Percentiles rank a stretch among this genome's conserved stretches.
These are phyloP conservation scores for Thalassiosira hispida DNA, from an alignment of 352 stramenopile genomes.

Conservation along the genomic window DNA sequence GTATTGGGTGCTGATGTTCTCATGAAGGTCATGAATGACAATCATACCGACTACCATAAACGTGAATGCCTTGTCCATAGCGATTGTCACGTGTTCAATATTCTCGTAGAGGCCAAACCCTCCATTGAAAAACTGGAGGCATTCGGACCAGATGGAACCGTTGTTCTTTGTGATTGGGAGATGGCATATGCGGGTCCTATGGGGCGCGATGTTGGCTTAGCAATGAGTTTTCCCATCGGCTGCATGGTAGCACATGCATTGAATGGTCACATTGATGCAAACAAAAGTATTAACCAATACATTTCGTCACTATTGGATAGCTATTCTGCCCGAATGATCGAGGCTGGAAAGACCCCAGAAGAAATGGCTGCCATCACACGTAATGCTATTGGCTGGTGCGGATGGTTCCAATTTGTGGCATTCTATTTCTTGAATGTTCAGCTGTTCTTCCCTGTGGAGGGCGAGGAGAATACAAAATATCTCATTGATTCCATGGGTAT, in stretches of 20 bases:
- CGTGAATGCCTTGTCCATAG: constrained; percentile 56
- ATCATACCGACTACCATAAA: constrained; percentile 26
- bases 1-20: constrained; percentile 23
- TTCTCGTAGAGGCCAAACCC: constrained; percentile 68
- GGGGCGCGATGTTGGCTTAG: constrained; percentile 61
- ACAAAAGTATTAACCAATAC: constrained; percentile 34
- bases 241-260: constrained; percentile 52
- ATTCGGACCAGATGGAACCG: constrained; percentile 63
- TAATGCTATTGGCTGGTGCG: constrained; percentile 30
- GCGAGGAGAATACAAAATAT: constrained; percentile 18
- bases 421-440: constrained; percentile 33
- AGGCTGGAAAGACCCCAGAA: constrained; percentile 16
- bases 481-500: constrained; percentile 44
- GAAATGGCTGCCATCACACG: constrained; percentile 26
- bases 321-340: constrained; percentile 31
- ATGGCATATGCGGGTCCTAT: constrained; percentile 57
- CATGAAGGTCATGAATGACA: constrained; percentile 21
- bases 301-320: constrained; percentile 29
- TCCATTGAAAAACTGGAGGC: constrained; percentile 35
- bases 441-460: constrained; percentile 30
- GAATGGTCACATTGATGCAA: constrained; percentile 40
- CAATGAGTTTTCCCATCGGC: constrained; percentile 53
- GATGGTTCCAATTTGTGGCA: constrained; percentile 37
- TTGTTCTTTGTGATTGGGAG: constrained; percentile 73
- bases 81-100: constrained; percentile 69